Conservation (phyloP, 169 alveolate genomes). For the Perkinsus marinus region DNA sequence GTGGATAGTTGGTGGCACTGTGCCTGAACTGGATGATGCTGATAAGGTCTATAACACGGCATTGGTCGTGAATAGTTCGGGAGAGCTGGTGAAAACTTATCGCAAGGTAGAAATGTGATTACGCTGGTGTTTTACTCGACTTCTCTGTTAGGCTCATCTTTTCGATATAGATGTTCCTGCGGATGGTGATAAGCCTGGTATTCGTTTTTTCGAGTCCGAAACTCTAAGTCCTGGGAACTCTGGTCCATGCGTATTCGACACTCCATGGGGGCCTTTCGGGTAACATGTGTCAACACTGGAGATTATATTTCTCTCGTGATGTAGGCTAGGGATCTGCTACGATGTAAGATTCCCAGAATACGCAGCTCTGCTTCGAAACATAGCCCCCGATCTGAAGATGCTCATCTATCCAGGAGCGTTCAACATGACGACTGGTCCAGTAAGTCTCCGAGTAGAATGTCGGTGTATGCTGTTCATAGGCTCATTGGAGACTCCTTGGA, state of each 20-base stretch:
- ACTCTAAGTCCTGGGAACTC: conserved; percentile 19
- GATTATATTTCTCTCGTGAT: conserved; percentile 22
- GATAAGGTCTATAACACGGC: conserved; percentile 46
- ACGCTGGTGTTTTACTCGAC: neutral
- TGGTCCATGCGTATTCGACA: neutral
- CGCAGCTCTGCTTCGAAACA: conserved; percentile 46
- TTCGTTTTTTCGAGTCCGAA: conserved; percentile 34
- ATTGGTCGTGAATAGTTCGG: conserved; percentile 39
- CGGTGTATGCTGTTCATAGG: conserved; percentile 11
- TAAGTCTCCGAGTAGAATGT: neutral
- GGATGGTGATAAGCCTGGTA: conserved; percentile 11
- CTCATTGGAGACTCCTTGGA: conserved; percentile 62
- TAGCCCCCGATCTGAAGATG: conserved; percentile 44
- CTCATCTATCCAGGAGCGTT: conserved; percentile 69
- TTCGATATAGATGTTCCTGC: conserved; percentile 75
- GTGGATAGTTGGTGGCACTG: conserved; percentile 54
- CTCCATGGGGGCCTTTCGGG: conserved; percentile 28
- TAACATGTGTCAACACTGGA: conserved; percentile 20
- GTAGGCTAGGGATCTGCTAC: conserved; percentile 76
- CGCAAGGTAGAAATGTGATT: conserved; percentile 27
- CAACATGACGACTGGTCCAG: conserved; percentile 63
- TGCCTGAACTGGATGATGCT: conserved; percentile 44
- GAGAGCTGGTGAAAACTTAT: conserved; percentile 38
- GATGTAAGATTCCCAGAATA: conserved; percentile 77
- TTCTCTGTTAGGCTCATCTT: conserved; percentile 45